Percentiles rank a stretch among this genome's conserved stretches.
These are phyloP conservation scores for Blepharisma stoltei DNA, from an alignment of 73 alveolate genomes.

Conservation along the genomic window DNA sequence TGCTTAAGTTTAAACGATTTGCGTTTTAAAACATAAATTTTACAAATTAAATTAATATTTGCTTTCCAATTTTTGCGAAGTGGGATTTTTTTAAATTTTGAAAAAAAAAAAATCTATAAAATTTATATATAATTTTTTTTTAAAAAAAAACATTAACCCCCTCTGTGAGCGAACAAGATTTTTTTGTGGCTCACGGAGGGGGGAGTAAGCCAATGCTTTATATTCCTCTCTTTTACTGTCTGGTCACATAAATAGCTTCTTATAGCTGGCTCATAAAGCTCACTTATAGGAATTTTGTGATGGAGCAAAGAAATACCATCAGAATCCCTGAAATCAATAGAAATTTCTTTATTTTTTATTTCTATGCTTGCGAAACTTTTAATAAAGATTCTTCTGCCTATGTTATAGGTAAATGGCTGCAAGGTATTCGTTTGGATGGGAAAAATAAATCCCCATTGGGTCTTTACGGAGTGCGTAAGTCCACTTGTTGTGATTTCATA, in stretches of 20 bases:
- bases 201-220: background rate
- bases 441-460: background rate
- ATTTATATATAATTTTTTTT: background rate
- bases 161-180: background rate
- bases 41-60: too few relatives aligned
- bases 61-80: too few relatives aligned
- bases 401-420: constrained; percentile 1
- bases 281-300: too few relatives aligned
- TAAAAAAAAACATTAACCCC: background rate
- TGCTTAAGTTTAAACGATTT: too few relatives aligned
- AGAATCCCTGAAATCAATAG: background rate
- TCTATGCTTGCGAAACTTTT: background rate
- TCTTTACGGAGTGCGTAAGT: constrained; percentile 37
- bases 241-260: too few relatives aligned
- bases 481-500: constrained; percentile 44
- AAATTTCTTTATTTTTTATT: background rate
- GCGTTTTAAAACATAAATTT: too few relatives aligned
- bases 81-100: too few relatives aligned
- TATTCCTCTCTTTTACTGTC: background rate
- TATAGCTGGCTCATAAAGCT: too few relatives aligned
- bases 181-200: background rate
- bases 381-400: background rate
- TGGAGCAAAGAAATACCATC: too few relatives aligned
- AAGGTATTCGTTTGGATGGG: background rate
- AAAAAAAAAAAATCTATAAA: too few relatives aligned